phyloP scores from a whole-genome alignment of 257 asterid species.

The Solanum dulcamara region DNA sequence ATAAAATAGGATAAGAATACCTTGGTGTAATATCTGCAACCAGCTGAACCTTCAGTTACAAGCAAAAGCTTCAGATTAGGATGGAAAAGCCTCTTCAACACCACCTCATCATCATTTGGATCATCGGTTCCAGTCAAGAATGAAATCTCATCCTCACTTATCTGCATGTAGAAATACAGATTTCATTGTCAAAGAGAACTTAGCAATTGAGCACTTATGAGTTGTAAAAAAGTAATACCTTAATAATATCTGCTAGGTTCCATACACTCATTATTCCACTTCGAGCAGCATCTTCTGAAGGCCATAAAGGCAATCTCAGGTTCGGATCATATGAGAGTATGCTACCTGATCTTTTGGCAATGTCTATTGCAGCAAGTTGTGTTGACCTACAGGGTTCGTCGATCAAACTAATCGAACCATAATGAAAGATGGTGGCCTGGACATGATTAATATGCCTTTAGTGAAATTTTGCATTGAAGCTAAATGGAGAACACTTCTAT shows the following conservation, averaged over 20 bases:
- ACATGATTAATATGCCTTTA: constrained; percentile 7
- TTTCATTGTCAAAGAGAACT: not conserved
- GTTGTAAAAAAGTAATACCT: constrained; percentile 30
- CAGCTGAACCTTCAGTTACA: constrained; percentile 73
- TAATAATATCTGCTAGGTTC: constrained; percentile 78
- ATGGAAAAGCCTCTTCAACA: constrained; percentile 69
- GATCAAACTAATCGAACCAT: constrained; percentile 85
- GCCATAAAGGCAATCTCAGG: constrained; percentile 85
- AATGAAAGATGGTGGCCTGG: constrained; percentile 85
- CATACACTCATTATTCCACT: constrained; percentile 67
- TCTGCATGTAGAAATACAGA: constrained; percentile 22
- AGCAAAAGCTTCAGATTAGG: constrained; percentile 59
- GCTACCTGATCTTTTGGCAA: constrained; percentile 71
- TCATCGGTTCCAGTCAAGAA: constrained; percentile 67
- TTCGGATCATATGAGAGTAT: constrained; percentile 90
- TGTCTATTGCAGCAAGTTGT: constrained; percentile 64
- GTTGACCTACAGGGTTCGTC: constrained; percentile 86
- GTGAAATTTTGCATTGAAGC: not conserved
- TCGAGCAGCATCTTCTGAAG: constrained; percentile 80
- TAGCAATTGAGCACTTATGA: not conserved
- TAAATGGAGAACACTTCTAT: not conserved
- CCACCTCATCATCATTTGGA: constrained; percentile 62
- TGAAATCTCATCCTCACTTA: constrained; percentile 78
- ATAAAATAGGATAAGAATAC: constrained; percentile 16
- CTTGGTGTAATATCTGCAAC: constrained; percentile 91